Base-by-base conservation (phyloP, 495 filamentous ascomycete species). In the Clohesyomyces aquaticus region DNA sequence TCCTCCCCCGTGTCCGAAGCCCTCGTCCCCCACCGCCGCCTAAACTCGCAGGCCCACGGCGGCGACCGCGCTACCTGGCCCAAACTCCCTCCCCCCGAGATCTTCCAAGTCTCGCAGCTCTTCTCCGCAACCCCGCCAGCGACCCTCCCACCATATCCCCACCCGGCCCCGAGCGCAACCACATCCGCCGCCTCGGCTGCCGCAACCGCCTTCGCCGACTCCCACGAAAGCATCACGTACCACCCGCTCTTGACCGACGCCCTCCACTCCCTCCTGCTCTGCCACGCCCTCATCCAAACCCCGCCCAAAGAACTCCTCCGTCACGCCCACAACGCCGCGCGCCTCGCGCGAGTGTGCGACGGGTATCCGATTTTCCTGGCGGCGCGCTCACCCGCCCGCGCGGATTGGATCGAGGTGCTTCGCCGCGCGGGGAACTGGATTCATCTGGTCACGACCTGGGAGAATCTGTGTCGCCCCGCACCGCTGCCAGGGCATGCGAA, bases 341-440 rank as follows among this genome's bases (percentile, higher is more conserved):
- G 89, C 0, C 83, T 92, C 16, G 81, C 85, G 3, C 83, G 89
- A 38, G 80, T 91, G 21, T 85, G 85, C 54, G 88, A 91, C 71
- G 90, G 90, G 16, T 91, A 90, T 70, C 89, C 90, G 0, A 83
- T 91, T 53, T 91, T 93, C 69, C 85, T 90, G 54, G 83, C 87
- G 6, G 85, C 87, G 23, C 80, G 89, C 27, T 88, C 83, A 3
- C 88, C 88, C 1, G 85, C 86, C 4, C 83, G 89, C 27, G 83
- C 87, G 6, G 89, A 93, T 73, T 93, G 89, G 89, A 83, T 88
- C 46, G 89, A 93, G 73, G 80, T 91, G 2, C 73, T 93, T 1
- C 84, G 86, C 8, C 79, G 81, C 45, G 77, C 80, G 0, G 78
- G 80, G 27, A 89, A 90, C 63, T 89, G 84, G 84, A 80, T 90